Evolutionary conservation across 2,329 filamentous ascomycete genomes (phyloP), one percentile per base, ranked within the genome.

Genomic region (Clonostachys chloroleuca): DNA sequence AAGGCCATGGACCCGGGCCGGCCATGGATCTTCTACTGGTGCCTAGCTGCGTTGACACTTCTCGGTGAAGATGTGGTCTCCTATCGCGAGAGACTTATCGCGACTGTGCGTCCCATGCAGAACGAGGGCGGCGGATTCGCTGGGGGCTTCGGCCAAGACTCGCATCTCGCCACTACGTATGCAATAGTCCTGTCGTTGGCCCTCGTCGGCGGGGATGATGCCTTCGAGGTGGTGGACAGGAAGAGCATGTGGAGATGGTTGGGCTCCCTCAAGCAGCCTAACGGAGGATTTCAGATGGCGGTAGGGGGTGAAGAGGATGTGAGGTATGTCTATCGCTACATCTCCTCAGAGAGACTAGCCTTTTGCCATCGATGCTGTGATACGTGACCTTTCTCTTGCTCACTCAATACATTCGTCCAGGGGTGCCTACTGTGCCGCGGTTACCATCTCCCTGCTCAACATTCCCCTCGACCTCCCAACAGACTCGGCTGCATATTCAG

Each of bases 11-110:
- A 99, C 72, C 86, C 94, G 34, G 92, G 88, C 61, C 77, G 92
- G 47, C 92, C 94, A 10, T 99, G 94, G 94, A 80, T 96, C 59
- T 77, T 96, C 53, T 97, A 96, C 70, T 99, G 94, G 94, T 87
- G 81, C 46, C 73, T 97, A 46, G 81, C 85, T 34, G 90, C 81
- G 3, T 73, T 99, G 53, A 74, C 78, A 24, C 74, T 92, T 34
- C 71, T 99, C 44, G 91, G 89, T 43, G 82, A 91, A 60, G 89
- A 96, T 62, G 73, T 80, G 43, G 67, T 67, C 34, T 66, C 81
- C 37, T 92, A 89, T 65, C 80, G 85, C 47, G 72, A 86, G 53
- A 76, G 79, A 68, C 81, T 92, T 49, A 71, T 88, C 44, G 79
- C 83, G 50, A 96, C 92, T 7, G 84, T 94, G 44, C 77, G 76